Base-by-base conservation (phyloP, 352 stramenopile genomes). In the Halophytophthora polymorphica region DNA sequence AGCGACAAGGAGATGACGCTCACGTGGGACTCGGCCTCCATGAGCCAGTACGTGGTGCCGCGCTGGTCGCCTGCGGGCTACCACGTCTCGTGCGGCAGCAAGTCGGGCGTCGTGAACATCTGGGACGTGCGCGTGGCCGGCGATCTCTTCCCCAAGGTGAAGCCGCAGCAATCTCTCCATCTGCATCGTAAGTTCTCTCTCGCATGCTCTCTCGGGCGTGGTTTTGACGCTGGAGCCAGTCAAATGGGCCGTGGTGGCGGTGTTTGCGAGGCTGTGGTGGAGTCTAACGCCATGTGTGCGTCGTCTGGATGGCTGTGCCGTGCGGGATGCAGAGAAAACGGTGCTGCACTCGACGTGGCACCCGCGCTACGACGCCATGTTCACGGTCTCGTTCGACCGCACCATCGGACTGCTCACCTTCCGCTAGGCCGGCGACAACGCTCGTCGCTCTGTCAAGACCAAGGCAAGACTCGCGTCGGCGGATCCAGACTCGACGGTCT, bases 301-400 rank as follows among this genome's bases (percentile, higher is more conserved):
- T n/a, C n/a, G n/a, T n/a, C n/a, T n/a, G n/a, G n/a, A n/a, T n/a
- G n/a, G n/a, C n/a, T n/a, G n/a, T n/a, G n/a, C n/a, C n/a, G n/a
- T n/a, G n/a, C n/a, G n/a, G n/a, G n/a, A n/a, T 50, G n/a, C 53
- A 92, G 82, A 84, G 38, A 91, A 90, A 67, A 83, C 83, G 45
- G 84, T 95, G 44, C 60, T 95, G 2, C 84, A 95, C 43, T 82
- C 79, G 48, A 90, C 77, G n/a, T 95, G 84, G 84, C 80, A 91
- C 48, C 77, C 84, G 25, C 73, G 67, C 7, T 83, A 95, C 67
- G 81, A 95, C 53, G 84, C 80, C 44, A 83, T 95, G 61, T 86
- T 95, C 55, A 95, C 69, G 10, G 76, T 95, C 61, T 95, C 84
- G 4, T 71, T 87, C 61, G 84, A 95, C 44, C 77, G 84, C 44